Evolutionary conservation across 495 filamentous ascomycete species (phyloP).

Genomic region (Trichoderma reesei): DNA sequence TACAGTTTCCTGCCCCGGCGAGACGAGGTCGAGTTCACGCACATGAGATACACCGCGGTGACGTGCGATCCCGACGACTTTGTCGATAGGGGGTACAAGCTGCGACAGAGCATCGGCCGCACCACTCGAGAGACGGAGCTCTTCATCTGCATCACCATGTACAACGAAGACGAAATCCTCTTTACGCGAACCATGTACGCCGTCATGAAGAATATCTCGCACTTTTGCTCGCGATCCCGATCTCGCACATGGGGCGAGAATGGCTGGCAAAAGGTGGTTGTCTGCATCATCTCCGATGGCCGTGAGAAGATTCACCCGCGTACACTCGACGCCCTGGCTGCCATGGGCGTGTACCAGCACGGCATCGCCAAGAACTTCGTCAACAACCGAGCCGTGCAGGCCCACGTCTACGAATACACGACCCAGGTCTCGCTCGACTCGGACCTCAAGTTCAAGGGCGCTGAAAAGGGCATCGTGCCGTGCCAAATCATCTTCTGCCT

Average conservation of each 20-base stretch:
- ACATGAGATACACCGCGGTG: conserved; percentile 99
- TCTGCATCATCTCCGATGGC: conserved; percentile 91
- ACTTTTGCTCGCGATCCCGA: conserved; percentile 89
- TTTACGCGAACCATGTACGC: conserved; percentile 99
- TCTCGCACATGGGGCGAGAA: conserved; percentile 93
- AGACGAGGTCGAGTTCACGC: conserved; percentile 93
- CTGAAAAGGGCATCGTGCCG: conserved; percentile 97
- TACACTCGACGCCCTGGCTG: conserved; percentile 90
- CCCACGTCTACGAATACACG: conserved; percentile 97
- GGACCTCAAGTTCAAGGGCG: conserved; percentile 96
- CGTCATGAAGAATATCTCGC: conserved; percentile 93
- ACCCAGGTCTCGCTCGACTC: conserved; percentile 94
- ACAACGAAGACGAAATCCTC: conserved; percentile 93
- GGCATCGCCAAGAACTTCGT: conserved; percentile 98
- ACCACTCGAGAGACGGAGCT: conserved; percentile 92
- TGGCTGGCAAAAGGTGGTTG: conserved; percentile 99
- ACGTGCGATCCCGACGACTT: conserved; percentile 98
- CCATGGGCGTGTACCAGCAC: conserved; percentile 97
- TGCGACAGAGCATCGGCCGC: conserved; percentile 86
- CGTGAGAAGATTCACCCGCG: conserved; percentile 88
- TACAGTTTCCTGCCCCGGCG: conserved; percentile 88
- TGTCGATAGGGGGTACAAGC: conserved; percentile 73
- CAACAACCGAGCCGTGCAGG: conserved; percentile 74
- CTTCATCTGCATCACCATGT: conserved; percentile 98
- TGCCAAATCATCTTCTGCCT: conserved; percentile 98